phyloP scores from a whole-genome alignment of 2,329 filamentous ascomycete species.

The Ascochyta viciae-villosae region DNA sequence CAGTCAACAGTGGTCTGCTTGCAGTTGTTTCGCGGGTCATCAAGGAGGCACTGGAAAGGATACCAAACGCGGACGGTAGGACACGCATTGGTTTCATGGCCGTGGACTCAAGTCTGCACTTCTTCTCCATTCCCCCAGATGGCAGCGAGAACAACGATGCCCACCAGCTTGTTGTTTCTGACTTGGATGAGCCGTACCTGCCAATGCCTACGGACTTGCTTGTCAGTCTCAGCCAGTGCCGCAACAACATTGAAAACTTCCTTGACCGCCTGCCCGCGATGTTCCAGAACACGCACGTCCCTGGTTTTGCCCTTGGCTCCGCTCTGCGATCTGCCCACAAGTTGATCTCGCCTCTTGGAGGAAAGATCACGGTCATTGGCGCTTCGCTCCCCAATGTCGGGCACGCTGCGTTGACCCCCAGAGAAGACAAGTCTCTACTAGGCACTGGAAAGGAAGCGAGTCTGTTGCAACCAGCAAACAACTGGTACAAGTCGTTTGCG shows the following conservation, averaged over 20 bases:
- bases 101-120: conserved; percentile 92
- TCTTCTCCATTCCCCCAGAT: conserved; percentile 93
- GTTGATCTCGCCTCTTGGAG: conserved; percentile 90
- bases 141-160: conserved; percentile 83
- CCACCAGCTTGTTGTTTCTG: conserved; percentile 91
- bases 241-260: conserved; percentile 90
- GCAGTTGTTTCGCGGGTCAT: conserved; percentile 94
- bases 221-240: conserved; percentile 86
- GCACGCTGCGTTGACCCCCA: conserved; percentile 83
- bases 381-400: conserved; percentile 90
- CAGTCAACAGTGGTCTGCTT: conserved; percentile 81
- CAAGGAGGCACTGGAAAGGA: conserved; percentile 90
- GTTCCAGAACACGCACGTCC: conserved; percentile 94
- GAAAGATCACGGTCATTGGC: conserved; percentile 91
- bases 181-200: conserved; percentile 94
- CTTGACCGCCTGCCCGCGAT: conserved; percentile 89
- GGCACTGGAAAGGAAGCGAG: conserved; percentile 91
- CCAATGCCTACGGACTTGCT: conserved; percentile 91
- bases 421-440: conserved; percentile 94
- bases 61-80: conserved; percentile 95
- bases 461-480: conserved; percentile 88
- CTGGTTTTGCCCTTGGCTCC: conserved; percentile 91
- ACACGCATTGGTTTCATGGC: conserved; percentile 94
- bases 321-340: conserved; percentile 93
- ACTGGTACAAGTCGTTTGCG: conserved; percentile 98